Conservation (phyloP, 164 flowering plant species). For the Sextonia rubra region DNA sequence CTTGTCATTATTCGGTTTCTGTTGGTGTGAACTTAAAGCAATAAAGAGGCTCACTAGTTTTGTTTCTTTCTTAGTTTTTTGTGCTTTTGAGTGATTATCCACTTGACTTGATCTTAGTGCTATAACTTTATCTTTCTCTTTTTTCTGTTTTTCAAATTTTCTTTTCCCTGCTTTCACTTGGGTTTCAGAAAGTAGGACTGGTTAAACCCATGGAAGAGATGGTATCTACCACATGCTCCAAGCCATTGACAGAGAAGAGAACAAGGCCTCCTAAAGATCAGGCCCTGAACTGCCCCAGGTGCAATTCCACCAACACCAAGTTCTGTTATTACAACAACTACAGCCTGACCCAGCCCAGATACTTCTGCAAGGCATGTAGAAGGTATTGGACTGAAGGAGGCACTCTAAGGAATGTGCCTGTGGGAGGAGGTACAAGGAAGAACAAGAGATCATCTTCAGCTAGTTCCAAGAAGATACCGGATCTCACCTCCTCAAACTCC, state of each 20-base stretch:
- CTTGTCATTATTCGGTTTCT: background rate
- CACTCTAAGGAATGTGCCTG: conserved; percentile 88
- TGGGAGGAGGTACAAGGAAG: conserved; percentile 94
- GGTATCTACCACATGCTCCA: conserved; percentile 45
- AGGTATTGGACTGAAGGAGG: conserved; percentile 99
- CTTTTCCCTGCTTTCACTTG: conserved; percentile 6
- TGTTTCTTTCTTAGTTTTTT: background rate
- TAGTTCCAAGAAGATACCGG: conserved; percentile 34
- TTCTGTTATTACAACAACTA: conserved; percentile 98
- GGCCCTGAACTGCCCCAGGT: conserved; percentile 85
- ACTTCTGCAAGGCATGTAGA: conserved; percentile 90
- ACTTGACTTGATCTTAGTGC: background rate
- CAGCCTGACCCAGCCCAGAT: conserved; percentile 94
- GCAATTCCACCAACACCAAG: conserved; percentile 90
- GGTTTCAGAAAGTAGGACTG: conserved; percentile 55
- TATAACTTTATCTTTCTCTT: background rate
- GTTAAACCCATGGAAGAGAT: conserved; percentile 81
- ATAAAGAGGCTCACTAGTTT: background rate
- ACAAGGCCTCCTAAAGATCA: conserved; percentile 74
- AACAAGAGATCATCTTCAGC: conserved; percentile 50
- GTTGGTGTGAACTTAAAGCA: conserved; percentile 1
- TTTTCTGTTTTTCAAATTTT: conserved; percentile 3
- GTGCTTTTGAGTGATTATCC: background rate
- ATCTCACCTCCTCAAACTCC: conserved; percentile 31
- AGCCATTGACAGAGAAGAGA: conserved; percentile 49